Percentiles rank a stretch among this genome's conserved stretches.
phyloP scores from a whole-genome alignment of 164 flowering plant species.

The Saururus chinensis region DNA sequence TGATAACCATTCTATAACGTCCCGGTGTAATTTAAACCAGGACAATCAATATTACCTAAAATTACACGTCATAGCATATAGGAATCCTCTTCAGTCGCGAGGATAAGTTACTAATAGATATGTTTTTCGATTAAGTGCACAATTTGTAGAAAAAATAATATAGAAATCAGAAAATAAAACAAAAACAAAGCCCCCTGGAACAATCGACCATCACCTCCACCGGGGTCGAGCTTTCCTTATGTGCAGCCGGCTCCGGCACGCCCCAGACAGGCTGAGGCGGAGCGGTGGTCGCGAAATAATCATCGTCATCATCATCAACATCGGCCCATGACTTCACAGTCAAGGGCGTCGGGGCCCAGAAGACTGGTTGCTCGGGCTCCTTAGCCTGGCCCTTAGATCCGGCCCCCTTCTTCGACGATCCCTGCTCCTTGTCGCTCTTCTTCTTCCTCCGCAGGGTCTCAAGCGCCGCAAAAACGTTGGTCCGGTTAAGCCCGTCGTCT shows the following conservation, averaged over 20 bases:
- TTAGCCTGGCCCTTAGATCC: constrained; percentile 23
- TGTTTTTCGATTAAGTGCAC: too few species aligned
- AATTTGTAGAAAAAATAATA: background rate
- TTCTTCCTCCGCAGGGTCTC: constrained; percentile 51
- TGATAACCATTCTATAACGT: too few species aligned
- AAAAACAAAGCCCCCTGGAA: background rate
- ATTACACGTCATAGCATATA: background rate
- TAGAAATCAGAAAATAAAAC: background rate
- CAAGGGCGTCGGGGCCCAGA: constrained; percentile 74
- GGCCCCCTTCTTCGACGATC: constrained; percentile 38
- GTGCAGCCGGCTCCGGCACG: constrained; percentile 17
- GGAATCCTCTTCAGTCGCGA: too few species aligned
- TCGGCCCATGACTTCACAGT: constrained; percentile 81
- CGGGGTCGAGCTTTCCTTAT: constrained; percentile 23
- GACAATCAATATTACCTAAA: background rate
- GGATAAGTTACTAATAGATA: too few species aligned
- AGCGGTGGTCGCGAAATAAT: constrained; percentile 64
- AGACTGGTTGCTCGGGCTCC: constrained; percentile 46
- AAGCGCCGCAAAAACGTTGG: constrained; percentile 54
- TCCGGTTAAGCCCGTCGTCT: constrained; percentile 39
- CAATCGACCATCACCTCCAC: constrained; percentile 23
- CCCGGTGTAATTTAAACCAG: too few species aligned
- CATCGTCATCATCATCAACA: constrained; percentile 76
- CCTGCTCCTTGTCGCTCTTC: constrained; percentile 44
- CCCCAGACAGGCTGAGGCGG: constrained; percentile 55